Base-by-base conservation (phyloP, 2,329 filamentous ascomycete genomes). In the Fusarium pilosicola region DNA sequence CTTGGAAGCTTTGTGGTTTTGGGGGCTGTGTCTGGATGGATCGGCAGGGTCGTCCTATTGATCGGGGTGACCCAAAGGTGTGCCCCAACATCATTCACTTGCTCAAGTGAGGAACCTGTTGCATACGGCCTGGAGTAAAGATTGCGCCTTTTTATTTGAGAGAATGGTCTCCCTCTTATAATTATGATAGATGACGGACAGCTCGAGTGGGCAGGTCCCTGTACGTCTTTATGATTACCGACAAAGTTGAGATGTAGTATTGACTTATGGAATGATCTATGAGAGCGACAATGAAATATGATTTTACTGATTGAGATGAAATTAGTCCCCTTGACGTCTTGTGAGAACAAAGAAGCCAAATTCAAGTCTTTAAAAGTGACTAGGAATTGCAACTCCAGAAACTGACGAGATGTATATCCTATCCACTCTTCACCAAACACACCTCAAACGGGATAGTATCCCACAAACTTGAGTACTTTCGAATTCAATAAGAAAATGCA, bases 81-180 rank as follows among this genome's bases (percentile, higher is more conserved):
- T 20, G 36, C 9, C n/a, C n/a, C 18, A 52, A 52, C n/a, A 52
- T 52, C 32, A 15, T 52, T 10, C 49, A 36, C 32, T n/a, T 52
- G 6, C 30, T 52, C 9, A 52, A 52, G 17, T 52, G n/a, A 52
- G 17, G 6, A 24, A 15, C 7, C 2, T 6, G 7, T 34, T 7
- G 3, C n/a, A 6, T 20, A 15, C 6, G 5, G 11, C 0, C 6
- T 3, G 20, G 14, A 6, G 9, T 12, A 15, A 15, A 0, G 1
- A 15, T 15, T 8, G 3, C 7, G 18, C 1, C 3, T 7, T 20
- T 14, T 6, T 20, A 1, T 8, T 15, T 32, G 30, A 13, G 12
- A 32, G 30, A 14, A 32, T 13, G 2, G 13, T 15, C 11, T n/a
- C 5, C 5, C 7, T 17, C 5, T n/a, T 48, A 0, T 10, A 10